Conservation (phyloP, 768 basidiomycete genomes). For the Hygrocybe coccinea region DNA sequence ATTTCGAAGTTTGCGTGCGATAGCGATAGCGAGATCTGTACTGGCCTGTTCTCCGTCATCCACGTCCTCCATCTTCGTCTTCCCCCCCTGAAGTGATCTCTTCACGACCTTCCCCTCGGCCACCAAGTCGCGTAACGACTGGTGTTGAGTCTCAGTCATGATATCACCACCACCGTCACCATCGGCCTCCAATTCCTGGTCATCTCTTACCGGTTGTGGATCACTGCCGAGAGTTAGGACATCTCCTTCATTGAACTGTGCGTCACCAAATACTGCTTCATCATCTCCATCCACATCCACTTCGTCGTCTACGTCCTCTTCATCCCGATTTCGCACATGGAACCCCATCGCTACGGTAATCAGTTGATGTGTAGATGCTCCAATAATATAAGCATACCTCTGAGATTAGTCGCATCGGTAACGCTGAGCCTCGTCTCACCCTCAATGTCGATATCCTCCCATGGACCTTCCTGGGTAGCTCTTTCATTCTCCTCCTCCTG, state of each 20-base stretch:
- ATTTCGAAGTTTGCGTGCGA: slow-evolving; percentile 48
- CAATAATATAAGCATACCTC: slow-evolving; percentile 34
- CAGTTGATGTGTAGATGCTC: not conserved
- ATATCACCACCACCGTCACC: slow-evolving; percentile 37
- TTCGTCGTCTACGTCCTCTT: slow-evolving; percentile 70
- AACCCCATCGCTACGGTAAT: slow-evolving; percentile 62
- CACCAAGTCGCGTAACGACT: slow-evolving; percentile 49
- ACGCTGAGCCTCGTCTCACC: slow-evolving; percentile 26
- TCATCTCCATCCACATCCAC: slow-evolving; percentile 80
- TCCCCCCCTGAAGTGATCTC: slow-evolving; percentile 20
- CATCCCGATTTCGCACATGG: slow-evolving; percentile 50
- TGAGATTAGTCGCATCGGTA: slow-evolving; percentile 45
- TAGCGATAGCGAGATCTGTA: slow-evolving; percentile 45
- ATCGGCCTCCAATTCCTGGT: slow-evolving; percentile 37
- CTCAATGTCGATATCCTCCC: slow-evolving; percentile 24
- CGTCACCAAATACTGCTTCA: slow-evolving; percentile 56
- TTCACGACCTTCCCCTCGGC: slow-evolving; percentile 42
- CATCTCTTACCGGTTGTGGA: slow-evolving; percentile 26
- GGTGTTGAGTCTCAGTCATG: slow-evolving; percentile 26
- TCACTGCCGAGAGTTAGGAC: slow-evolving; percentile 40
- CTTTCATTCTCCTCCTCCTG: slow-evolving; percentile 39
- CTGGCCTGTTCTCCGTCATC: slow-evolving; percentile 41
- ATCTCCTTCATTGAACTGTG: slow-evolving; percentile 75
- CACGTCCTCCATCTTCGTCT: slow-evolving; percentile 35
- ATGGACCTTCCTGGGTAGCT: slow-evolving; percentile 33